These are phyloP conservation scores for Microthyrium microscopicum DNA, from an alignment of 2,329 filamentous ascomycete species.

Conservation along the genomic window DNA sequence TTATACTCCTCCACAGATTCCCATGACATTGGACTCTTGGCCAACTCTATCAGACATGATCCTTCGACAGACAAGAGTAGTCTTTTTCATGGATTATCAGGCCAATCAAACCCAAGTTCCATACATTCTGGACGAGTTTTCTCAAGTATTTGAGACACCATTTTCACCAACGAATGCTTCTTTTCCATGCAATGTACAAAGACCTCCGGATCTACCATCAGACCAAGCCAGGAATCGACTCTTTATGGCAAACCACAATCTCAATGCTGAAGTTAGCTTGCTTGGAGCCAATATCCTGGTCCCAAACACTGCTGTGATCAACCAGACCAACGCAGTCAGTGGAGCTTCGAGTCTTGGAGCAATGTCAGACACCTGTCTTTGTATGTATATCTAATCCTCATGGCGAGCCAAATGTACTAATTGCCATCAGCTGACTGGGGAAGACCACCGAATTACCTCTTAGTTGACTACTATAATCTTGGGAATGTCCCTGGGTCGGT, in stretches of 20 bases:
- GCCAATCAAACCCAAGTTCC: slow-evolving; percentile 64
- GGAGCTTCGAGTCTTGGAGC: slow-evolving; percentile 18
- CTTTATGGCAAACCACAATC: slow-evolving; percentile 81
- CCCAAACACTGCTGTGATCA: slow-evolving; percentile 20
- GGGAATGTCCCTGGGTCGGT: slow-evolving; percentile 21
- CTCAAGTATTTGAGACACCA: slow-evolving; percentile 78
- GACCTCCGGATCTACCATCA: slow-evolving; percentile 48
- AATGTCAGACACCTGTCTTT: slow-evolving; percentile 17
- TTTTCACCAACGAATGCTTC: slow-evolving; percentile 53
- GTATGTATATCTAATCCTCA: slow-evolving; percentile 11
- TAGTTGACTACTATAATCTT: slow-evolving; percentile 25
- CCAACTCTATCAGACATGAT: slow-evolving; percentile 54
- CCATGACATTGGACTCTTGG: slow-evolving; percentile 62
- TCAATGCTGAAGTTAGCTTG: slow-evolving; percentile 47
- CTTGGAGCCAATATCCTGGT: slow-evolving; percentile 16
- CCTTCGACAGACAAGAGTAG: slow-evolving; percentile 19
- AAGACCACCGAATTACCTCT: slow-evolving; percentile 23
- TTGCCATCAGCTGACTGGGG: slow-evolving; percentile 15
- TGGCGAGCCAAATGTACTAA: background rate
- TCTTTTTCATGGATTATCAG: slow-evolving; percentile 24
- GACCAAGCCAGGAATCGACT: slow-evolving; percentile 39
- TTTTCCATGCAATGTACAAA: slow-evolving; percentile 66
- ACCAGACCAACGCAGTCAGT: slow-evolving; percentile 19
- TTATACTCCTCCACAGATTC: slow-evolving; percentile 54
- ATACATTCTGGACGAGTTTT: slow-evolving; percentile 77